phyloP scores from a whole-genome alignment of 345 rosid species.

The Eucalyptus shirleyi region DNA sequence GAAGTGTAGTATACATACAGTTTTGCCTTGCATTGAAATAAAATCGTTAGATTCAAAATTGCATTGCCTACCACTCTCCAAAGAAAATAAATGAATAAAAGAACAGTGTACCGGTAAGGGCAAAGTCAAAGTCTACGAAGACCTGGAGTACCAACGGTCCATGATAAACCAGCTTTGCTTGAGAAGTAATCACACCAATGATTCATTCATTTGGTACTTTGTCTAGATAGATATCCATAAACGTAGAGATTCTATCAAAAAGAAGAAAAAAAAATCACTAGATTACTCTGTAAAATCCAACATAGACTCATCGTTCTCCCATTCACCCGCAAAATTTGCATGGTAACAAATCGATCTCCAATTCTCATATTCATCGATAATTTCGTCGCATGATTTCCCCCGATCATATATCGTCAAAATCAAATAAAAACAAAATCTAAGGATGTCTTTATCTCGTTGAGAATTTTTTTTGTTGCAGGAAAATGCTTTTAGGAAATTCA shows the following conservation, averaged over 20 bases:
- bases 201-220: not conserved
- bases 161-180: not conserved
- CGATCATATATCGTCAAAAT: not conserved
- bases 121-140: not conserved
- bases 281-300: too few species aligned
- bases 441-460: too few species aligned
- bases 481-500: too few species aligned
- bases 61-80: not conserved
- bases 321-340: too few species aligned
- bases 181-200: not conserved
- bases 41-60: too few species aligned
- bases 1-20: not conserved
- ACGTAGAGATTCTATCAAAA: too few species aligned
- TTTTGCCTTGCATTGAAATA: too few species aligned
- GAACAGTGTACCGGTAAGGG: not conserved
- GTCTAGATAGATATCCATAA: not conserved
- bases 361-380: not conserved
- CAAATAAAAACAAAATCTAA: too few species aligned
- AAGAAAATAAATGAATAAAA: too few species aligned
- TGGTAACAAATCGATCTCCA: too few species aligned
- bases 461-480: too few species aligned
- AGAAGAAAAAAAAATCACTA: not conserved
- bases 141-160: not conserved
- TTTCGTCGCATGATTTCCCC: not conserved
- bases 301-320: too few species aligned